A percentile compares a stretch with the other conserved stretches of the same genome.
Evolutionary conservation across 176 grass and related monocot species (phyloP).

Genomic region (Tillandsia fasciculata): DNA sequence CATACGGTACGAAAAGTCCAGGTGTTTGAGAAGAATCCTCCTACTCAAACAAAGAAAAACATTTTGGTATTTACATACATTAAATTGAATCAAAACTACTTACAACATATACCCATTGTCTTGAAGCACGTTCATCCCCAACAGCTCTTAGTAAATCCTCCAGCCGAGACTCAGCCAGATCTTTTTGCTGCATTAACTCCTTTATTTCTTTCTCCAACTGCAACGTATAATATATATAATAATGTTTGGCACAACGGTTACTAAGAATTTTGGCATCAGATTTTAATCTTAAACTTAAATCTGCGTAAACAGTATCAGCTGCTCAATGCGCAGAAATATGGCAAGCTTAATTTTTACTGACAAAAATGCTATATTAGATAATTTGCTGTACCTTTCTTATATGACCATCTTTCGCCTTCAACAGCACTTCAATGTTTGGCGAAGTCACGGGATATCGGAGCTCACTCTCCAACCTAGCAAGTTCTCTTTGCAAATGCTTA

Average conservation of each 20-base stretch:
- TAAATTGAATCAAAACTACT: background rate
- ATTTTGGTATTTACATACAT: background rate
- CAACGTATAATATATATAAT: conserved; percentile 7
- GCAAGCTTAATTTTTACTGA: too few species aligned
- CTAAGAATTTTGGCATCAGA: background rate
- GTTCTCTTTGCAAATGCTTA: conserved; percentile 72
- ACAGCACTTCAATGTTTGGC: conserved; percentile 48
- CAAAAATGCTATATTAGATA: conserved; percentile 6
- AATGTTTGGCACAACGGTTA: background rate
- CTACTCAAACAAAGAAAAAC: conserved; percentile 33
- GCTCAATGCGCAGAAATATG: too few species aligned
- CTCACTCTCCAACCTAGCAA: conserved; percentile 75
- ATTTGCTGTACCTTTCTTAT: conserved; percentile 53
- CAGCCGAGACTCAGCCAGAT: conserved; percentile 64
- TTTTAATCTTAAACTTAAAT: background rate
- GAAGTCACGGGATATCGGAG: conserved; percentile 51
- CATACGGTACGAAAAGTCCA: conserved; percentile 44
- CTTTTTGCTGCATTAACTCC: conserved; percentile 66
- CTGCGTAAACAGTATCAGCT: too few species aligned
- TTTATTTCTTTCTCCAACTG: conserved; percentile 97
- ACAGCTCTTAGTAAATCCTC: conserved; percentile 62
- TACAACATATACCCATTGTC: conserved; percentile 33
- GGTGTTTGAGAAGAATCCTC: conserved; percentile 40
- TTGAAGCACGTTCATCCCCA: conserved; percentile 48
- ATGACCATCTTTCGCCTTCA: conserved; percentile 69